Percentiles rank a stretch among this genome's conserved stretches.
Evolutionary conservation across 2,329 filamentous ascomycete species (phyloP).

Genomic region (Westerdykella sp.): DNA sequence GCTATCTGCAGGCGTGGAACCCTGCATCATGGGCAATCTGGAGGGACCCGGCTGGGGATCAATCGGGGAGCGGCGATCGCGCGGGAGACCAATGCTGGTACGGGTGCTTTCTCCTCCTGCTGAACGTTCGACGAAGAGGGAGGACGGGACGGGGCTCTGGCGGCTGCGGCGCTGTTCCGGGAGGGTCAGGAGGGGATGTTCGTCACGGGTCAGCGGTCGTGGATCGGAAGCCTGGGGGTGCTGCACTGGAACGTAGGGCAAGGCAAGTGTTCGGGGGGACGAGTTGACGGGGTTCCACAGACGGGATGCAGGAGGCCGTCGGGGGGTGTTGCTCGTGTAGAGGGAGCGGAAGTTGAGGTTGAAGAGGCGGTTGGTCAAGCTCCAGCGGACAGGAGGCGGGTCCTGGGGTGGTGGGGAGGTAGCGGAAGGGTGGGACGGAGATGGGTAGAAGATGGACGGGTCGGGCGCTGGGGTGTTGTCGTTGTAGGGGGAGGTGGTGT

Average conservation of each 20-base stretch:
- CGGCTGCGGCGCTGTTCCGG: constrained; percentile 52
- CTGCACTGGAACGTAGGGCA: constrained; percentile 37
- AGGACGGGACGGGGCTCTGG: constrained; percentile 38
- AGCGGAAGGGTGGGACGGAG: constrained; percentile 7
- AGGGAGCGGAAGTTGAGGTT: constrained; percentile 28
- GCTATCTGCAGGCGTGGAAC: constrained; percentile 9
- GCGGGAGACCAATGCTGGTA: constrained; percentile 49
- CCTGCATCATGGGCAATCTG: constrained; percentile 18
- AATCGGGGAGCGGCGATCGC: constrained; percentile 24
- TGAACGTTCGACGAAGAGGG: constrained; percentile 34
- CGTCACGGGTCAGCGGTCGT: constrained; percentile 41
- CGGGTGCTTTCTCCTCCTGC: constrained; percentile 44
- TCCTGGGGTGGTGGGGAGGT: constrained; percentile 14
- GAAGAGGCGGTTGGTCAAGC: constrained; percentile 39
- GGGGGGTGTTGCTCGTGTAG: constrained; percentile 15
- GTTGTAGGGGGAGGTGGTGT: constrained; percentile 6
- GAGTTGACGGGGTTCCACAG: constrained; percentile 59
- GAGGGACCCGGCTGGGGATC: constrained; percentile 22
- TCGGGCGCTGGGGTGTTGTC: constrained; percentile 5
- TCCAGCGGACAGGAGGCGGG: constrained; percentile 33
- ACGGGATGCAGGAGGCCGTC: constrained; percentile 43
- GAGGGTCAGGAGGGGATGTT: constrained; percentile 52
- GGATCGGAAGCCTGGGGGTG: constrained; percentile 19
- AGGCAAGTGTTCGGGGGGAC: constrained; percentile 44
- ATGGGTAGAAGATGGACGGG: constrained; percentile 7